Evolutionary conservation across 2,329 filamentous ascomycete genomes (phyloP), one percentile per base, ranked within the genome.

Genomic region (Fusarium sp.): DNA sequence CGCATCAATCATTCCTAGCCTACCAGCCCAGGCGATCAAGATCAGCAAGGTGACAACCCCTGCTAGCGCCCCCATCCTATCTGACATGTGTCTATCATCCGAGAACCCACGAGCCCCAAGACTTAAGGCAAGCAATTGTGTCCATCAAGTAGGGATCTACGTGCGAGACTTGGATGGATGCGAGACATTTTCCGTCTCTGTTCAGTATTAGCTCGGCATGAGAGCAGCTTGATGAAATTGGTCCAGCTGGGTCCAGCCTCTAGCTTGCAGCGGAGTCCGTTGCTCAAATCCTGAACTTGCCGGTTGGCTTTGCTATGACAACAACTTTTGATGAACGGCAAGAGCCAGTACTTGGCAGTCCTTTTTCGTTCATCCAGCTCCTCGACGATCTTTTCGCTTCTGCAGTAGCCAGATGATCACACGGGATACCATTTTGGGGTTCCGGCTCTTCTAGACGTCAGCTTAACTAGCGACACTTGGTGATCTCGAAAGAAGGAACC

Each of bases 71-170:
- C 70, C 65, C 66, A 65, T 63, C 51, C 49, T 64, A 73, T 75
- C 74, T 76, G 71, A 56, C 70, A 75, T 75, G 73, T 76, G 71
- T 56, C 54, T 71, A 69, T 76, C 70, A 70, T 66, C 60, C 70
- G 71, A 75, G 64, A 74, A 73, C 68, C 70, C 67, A 74, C 71
- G 65, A 69, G 65, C 59, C 68, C 68, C 61, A 69, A 67, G 63
- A 74, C 69, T 74, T 55, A 69, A 74, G 59, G 49, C 69, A 72
- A 70, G 58, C 64, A 56, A 71, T 71, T 47, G 56, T 60, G 67
- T 45, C 60, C 53, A 68, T 70, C 49, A 52, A 60, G 63, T 54
- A 69, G 59, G 58, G 73, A 75, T 76, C 74, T 62, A 59, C 68
- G 65, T 34, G 32, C n/a, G 63, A 70, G 57, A 64, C 71, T 70